Evolutionary conservation across 768 basidiomycete genomes (phyloP), one percentile per base, ranked within the genome.

Genomic region (Lentinula sp.): DNA sequence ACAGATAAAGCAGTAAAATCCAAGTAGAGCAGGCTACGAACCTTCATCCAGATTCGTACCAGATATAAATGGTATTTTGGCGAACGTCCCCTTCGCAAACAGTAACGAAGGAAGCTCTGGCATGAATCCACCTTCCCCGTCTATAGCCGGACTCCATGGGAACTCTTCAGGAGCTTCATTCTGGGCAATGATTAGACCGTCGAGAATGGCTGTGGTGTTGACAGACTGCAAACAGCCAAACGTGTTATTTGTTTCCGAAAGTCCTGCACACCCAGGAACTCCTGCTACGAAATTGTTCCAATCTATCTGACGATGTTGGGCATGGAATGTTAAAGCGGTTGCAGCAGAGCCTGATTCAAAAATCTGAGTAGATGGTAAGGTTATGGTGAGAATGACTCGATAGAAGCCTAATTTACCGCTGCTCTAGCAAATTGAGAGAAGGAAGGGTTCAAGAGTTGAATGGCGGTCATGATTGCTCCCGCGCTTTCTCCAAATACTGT

Each of bases 401-500:
- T 13, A 43, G 34, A 11, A 11, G 18, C 16, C 39, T 42, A 21
- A 61, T 65, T 37, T 40, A 66, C 67, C 7, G 59, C 68, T n/a
- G 63, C 67, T 61, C 65, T 40, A 46, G 62, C 66, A 4, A 66
- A 51, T 11, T 45, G 34, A 0, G 57, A n/a, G 31, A 73, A 61
- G 18, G 59, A 45, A 1, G 13, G 68, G 54, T 1, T 77, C 78
- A 46, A 80, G 78, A 39, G 70, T 70, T 39, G 73, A 62, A 75
- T 79, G 80, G 51, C 70, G 70, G 11, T 64, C 64, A 70, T 70
- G 55, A 79, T 79, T 18, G 83, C 80, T 5, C 84, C 84, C 8
- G 84, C 84, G 45, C 78, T 80, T 63, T 85, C 76, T n/a, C 84
- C 85, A 56, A 79, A 79, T 31, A 80, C 68, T 2, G 81, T 84